Evolutionary conservation across 164 flowering plant genomes (phyloP).

Genomic region (Annona cherimola): DNA sequence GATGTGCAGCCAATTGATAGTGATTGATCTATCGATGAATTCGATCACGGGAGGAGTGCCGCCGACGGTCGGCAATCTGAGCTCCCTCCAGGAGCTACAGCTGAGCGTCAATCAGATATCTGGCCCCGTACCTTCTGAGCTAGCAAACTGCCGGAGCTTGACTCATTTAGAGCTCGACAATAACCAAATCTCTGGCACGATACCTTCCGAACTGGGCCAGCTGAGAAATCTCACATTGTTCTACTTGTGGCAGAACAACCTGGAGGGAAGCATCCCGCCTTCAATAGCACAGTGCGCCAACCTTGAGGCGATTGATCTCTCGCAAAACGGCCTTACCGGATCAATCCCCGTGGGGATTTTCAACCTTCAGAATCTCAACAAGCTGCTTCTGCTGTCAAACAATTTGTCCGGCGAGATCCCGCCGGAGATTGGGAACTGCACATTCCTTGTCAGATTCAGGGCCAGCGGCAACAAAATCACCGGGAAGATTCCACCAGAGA

Average conservation of each 20-base stretch:
- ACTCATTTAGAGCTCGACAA: slow-evolving; percentile 84
- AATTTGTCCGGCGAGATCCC: slow-evolving; percentile 77
- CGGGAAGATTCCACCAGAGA: slow-evolving; percentile 78
- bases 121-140: slow-evolving; percentile 62
- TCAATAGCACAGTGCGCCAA: slow-evolving; percentile 53
- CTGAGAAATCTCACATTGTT: slow-evolving; percentile 61
- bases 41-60: slow-evolving; percentile 69
- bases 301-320: slow-evolving; percentile 86
- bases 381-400: slow-evolving; percentile 74
- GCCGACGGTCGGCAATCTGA: slow-evolving; percentile 48
- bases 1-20: slow-evolving; percentile 50
- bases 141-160: slow-evolving; percentile 55
- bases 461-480: slow-evolving; percentile 51
- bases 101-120: slow-evolving; percentile 73
- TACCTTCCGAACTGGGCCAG: slow-evolving; percentile 57
- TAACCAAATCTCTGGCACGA: slow-evolving; percentile 70
- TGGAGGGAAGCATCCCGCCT: slow-evolving; percentile 69
- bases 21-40: slow-evolving; percentile 78
- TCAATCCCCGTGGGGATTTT: slow-evolving; percentile 64
- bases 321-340: slow-evolving; percentile 68
- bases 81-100: slow-evolving; percentile 63
- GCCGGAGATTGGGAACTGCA: slow-evolving; percentile 83
- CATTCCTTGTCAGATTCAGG: slow-evolving; percentile 55
- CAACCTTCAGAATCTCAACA: slow-evolving; percentile 68
- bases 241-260: slow-evolving; percentile 82